Evolutionary conservation across 305 asterid species (phyloP), one percentile per base, ranked within the genome.

Genomic region (Lippia alba): DNA sequence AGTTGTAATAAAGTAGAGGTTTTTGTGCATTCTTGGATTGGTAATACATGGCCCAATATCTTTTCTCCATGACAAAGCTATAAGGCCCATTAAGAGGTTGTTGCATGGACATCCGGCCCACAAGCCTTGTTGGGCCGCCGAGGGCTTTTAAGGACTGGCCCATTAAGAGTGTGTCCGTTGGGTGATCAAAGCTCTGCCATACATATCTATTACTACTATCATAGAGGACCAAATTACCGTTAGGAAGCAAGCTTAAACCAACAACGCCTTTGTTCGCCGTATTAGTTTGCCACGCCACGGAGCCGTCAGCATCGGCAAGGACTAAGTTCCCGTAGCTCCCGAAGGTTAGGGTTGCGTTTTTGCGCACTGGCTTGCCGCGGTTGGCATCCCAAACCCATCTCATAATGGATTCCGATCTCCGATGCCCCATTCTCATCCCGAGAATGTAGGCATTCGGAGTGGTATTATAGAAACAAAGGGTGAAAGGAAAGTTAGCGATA

Each of bases 351-450:
- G 83, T 73, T 9, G 83, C 83, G 0, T 77, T 80, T 59, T 78
- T 81, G 0, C 66, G 53, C 1, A 80, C 79, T 0, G 80, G 76
- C 0, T 62, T 68, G 12, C 75, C 82, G 0, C 77, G 74, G 5
- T 83, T 80, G 54, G 83, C 83, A n/a, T 83, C 83, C 81, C 85
- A 83, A 30, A 78, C 80, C 85, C 85, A 80, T 6, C 81, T 69
- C 85, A 69, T 77, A 49, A 74, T n/a, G 14, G 79, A 75, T 9
- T 72, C 79, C 5, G 79, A 72, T 40, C 76, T 56, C 0, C 33
- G 66, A 36, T 74, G 48, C 24, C 81, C 81, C 81, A 75, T 78
- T 0, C 74, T 78, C 15, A 78, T 60, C 1, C 81, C 78, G 0
- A 81, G 71, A 8, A 75, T 66, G 73, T 49, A 79, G 16, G 70